Conservation (phyloP, 768 basidiomycete species). For the Phylloporus arenicola region DNA sequence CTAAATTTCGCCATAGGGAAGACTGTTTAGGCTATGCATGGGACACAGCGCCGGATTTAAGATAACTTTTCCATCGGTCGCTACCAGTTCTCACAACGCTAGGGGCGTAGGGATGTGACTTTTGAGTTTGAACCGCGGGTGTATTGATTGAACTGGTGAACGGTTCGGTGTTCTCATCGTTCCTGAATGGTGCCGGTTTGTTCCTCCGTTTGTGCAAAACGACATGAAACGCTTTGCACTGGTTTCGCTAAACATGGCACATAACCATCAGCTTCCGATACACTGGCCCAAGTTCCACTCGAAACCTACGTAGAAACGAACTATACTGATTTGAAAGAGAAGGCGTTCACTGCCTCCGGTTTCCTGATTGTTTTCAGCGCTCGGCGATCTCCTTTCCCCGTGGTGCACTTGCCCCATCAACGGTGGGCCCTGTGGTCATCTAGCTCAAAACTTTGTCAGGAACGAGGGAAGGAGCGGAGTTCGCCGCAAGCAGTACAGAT, state of each 20-base stretch:
- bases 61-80: background rate
- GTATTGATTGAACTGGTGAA: too few relatives aligned
- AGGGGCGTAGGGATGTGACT: background rate
- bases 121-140: background rate
- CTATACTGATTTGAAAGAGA: too few relatives aligned
- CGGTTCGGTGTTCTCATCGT: background rate
- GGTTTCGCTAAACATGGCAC: background rate
- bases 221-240: background rate
- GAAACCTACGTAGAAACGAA: too few relatives aligned
- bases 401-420: background rate
- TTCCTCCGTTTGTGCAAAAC: background rate
- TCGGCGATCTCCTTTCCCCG: background rate
- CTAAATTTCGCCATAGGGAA: too few relatives aligned
- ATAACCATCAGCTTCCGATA: background rate
- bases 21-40: background rate
- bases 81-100: background rate
- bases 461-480: background rate
- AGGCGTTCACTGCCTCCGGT: background rate
- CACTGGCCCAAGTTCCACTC: too few relatives aligned
- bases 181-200: background rate
- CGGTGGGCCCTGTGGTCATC: background rate
- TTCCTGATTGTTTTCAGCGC: background rate
- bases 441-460: background rate
- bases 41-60: background rate
- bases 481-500: background rate